A percentile compares a stretch with the other conserved stretches of the same genome.
phyloP scores from a whole-genome alignment of 768 basidiomycete species.

The Leucogyrophana mollusca region DNA sequence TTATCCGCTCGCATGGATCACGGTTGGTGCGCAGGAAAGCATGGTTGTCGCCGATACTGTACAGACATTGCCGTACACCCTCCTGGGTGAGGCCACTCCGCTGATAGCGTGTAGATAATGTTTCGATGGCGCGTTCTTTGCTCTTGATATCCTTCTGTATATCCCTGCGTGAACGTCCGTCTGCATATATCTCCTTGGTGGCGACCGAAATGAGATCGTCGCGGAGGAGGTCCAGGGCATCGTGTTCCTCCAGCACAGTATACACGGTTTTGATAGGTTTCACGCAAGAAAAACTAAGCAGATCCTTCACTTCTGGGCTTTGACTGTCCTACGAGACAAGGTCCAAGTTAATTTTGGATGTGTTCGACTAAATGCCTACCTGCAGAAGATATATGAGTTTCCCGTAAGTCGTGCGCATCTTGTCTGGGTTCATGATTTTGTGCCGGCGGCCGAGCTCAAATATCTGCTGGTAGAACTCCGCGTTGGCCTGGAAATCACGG shows the following conservation, averaged over 20 bases:
- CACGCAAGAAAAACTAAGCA: conserved; percentile 78
- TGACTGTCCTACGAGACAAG: conserved; percentile 69
- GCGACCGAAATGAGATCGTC: conserved; percentile 75
- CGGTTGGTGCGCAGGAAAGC: conserved; percentile 85
- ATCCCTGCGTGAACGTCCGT: conserved; percentile 69
- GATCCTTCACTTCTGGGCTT: conserved; percentile 75
- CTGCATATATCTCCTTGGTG: conserved; percentile 80
- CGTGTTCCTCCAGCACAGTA: conserved; percentile 59
- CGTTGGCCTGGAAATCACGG: conserved; percentile 78
- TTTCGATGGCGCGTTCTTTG: conserved; percentile 85
- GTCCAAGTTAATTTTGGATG: not conserved
- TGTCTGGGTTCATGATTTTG: conserved; percentile 92
- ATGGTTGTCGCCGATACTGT: conserved; percentile 89
- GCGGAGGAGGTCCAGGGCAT: conserved; percentile 66
- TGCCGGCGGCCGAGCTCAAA: conserved; percentile 84
- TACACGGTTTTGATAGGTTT: conserved; percentile 77
- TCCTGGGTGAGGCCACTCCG: conserved; percentile 61
- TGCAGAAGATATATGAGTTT: conserved; percentile 83
- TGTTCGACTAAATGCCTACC: conserved; percentile 36
- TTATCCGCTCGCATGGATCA: conserved; percentile 87
- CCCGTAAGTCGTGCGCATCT: conserved; percentile 87
- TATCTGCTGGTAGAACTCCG: conserved; percentile 74
- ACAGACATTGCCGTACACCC: conserved; percentile 71
- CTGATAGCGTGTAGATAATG: conserved; percentile 62
- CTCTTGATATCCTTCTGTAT: conserved; percentile 80